Evolutionary conservation across 2,329 filamentous ascomycete species (phyloP), one percentile per base, ranked within the genome.

Genomic region (Talaromyces funiculosus): DNA sequence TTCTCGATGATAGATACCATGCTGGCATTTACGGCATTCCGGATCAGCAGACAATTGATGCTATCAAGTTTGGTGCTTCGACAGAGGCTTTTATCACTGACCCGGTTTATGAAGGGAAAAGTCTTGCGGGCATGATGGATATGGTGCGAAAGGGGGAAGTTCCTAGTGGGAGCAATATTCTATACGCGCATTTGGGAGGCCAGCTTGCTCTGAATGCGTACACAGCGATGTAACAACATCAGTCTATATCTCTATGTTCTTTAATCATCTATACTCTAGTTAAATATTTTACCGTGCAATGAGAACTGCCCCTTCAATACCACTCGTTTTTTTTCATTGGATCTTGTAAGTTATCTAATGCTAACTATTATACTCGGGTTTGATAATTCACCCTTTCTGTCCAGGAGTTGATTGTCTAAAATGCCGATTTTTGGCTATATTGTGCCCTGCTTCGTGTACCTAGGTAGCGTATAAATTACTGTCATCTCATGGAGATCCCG

Each of bases 31-130:
- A 90, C 71, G 88, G 88, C 1, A 80, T 89, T 60, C 86, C 87
- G 0, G 85, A 88, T 65, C 75, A 84, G 70, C 76, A 77, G 67
- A 90, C 88, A 1, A 80, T 87, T 54, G 85, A 85, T 33, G 87
- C 87, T 0, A 90, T 90, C 69, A 82, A 82, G 71, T 86, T 88
- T 68, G 86, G 84, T 4, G 88, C 88, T 0, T 72, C 77, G 61
- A 89, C 84, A 1, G 88, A 90, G 75, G 88, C 83, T 0, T 86
- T 90, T 66, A 88, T 90, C 64, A 90, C 87, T 0, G 88, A 90
- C 68, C 88, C 87, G 0, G 88, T 90, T 1, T 90, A 90, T 67
- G 87, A 90, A 74, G 88, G 88, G 1, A 90, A 90, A 81, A 88
- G 84, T 66, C 75, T 90, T 71, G 86, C 86, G 3, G 88, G 87